Evolutionary conservation across 768 basidiomycete genomes (phyloP).

Genomic region (Suillus subalutaceus): DNA sequence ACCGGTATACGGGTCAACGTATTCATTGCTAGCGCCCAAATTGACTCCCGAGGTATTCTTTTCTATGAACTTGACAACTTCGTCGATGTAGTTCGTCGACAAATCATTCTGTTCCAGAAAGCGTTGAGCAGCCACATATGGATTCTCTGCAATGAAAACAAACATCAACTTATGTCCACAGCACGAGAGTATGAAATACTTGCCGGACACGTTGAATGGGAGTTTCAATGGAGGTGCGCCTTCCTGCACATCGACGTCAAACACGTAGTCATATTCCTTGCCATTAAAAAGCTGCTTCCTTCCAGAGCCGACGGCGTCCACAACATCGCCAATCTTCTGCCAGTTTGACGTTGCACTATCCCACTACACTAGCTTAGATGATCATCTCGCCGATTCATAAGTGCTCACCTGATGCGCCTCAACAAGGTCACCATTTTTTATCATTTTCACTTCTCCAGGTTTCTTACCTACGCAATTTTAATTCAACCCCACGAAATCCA

Average conservation of each 20-base stretch:
- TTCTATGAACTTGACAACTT: slow-evolving; percentile 93
- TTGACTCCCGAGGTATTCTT: slow-evolving; percentile 83
- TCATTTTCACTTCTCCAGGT: slow-evolving; percentile 91
- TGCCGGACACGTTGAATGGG: slow-evolving; percentile 89
- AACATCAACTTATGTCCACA: not conserved
- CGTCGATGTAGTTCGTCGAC: slow-evolving; percentile 79
- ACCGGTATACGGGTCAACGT: slow-evolving; percentile 92
- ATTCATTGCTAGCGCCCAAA: slow-evolving; percentile 63
- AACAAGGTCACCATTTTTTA: slow-evolving; percentile 76
- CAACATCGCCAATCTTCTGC: slow-evolving; percentile 96
- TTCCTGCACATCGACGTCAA: slow-evolving; percentile 95
- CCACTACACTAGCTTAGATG: slow-evolving; percentile 62
- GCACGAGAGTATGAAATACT: slow-evolving; percentile 19
- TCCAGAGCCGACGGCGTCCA: slow-evolving; percentile 90
- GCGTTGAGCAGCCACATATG: slow-evolving; percentile 84
- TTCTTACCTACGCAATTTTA: slow-evolving; percentile 67
- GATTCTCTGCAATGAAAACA: slow-evolving; percentile 67
- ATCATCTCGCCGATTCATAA: not conserved
- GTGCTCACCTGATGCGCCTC: slow-evolving; percentile 85
- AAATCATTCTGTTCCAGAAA: slow-evolving; percentile 87
- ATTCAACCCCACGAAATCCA: slow-evolving; percentile 12
- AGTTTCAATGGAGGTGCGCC: slow-evolving; percentile 92
- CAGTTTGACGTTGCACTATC: slow-evolving; percentile 66
- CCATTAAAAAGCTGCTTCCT: slow-evolving; percentile 92
- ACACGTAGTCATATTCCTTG: slow-evolving; percentile 98